Evolutionary conservation across 495 filamentous ascomycete genomes (phyloP).

Genomic region (Pseudomonodictys pantanalensis): DNA sequence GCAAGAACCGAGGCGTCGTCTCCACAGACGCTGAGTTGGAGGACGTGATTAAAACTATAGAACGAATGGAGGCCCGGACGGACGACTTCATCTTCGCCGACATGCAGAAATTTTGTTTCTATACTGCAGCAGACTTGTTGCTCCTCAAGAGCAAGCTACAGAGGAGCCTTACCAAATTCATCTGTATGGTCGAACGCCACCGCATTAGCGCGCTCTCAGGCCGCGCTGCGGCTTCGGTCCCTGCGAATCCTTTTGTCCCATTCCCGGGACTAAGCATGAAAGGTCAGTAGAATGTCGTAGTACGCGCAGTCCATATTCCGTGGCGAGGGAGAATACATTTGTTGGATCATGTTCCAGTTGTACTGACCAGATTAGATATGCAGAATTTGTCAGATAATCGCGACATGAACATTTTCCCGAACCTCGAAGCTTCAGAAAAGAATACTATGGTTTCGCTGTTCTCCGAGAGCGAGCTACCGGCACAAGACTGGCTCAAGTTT

Average conservation of each 20-base stretch:
- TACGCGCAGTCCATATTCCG: too few species aligned
- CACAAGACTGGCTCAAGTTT: too few species aligned
- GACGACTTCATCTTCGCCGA: conserved; percentile 24
- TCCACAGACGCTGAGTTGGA: conserved; percentile 9
- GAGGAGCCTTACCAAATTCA: conserved; percentile 19
- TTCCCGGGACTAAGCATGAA: conserved; percentile 3
- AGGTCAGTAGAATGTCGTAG: conserved; percentile 18
- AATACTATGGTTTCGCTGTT: too few species aligned
- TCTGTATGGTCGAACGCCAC: conserved; percentile 19
- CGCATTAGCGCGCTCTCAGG: conserved; percentile 23
- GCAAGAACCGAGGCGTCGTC: background rate
- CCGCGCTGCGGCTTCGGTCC: conserved; percentile 1
- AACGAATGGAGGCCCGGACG: conserved; percentile 6
- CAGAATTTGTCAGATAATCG: conserved; percentile 7
- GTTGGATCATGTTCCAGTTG: too few species aligned
- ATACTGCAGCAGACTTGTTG: conserved; percentile 16
- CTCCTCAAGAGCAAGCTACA: conserved; percentile 9
- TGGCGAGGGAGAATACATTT: too few species aligned
- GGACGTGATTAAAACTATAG: conserved; percentile 13
- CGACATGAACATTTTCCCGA: conserved; percentile 11
- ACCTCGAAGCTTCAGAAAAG: conserved; percentile 14
- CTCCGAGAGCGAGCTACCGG: too few species aligned
- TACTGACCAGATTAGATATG: too few species aligned
- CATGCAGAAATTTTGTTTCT: conserved; percentile 12
- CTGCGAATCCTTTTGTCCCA: too few species aligned